A percentile compares a stretch with the other conserved stretches of the same genome.
phyloP scores from a whole-genome alignment of 2,329 filamentous ascomycete species.

The Furcasterigmium furcatum region DNA sequence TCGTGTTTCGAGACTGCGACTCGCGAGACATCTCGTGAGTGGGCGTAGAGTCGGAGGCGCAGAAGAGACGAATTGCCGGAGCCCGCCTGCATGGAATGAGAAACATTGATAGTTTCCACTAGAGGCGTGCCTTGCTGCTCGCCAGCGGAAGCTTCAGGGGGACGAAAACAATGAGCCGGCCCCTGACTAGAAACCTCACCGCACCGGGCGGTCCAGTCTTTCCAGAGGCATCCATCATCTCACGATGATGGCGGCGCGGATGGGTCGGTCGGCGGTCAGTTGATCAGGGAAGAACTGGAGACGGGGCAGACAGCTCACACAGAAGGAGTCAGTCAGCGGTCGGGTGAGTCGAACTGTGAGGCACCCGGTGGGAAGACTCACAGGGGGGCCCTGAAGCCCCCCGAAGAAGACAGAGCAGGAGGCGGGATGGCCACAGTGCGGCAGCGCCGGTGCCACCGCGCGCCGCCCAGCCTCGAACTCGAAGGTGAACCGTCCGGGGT shows the following conservation, averaged over 20 bases:
- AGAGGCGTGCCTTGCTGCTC: not conserved
- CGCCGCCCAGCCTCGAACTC: not conserved
- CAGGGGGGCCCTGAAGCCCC: too few species aligned
- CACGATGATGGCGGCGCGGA: not conserved
- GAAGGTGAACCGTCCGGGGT: too few species aligned
- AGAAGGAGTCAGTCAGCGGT: not conserved
- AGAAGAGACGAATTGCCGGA: not conserved
- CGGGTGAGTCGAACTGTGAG: not conserved
- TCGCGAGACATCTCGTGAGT: conserved; percentile 1
- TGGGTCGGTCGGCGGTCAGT: not conserved
- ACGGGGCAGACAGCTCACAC: not conserved
- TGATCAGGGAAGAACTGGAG: not conserved
- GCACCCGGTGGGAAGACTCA: not conserved
- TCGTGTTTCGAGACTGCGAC: not conserved
- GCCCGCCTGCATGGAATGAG: conserved; percentile 3
- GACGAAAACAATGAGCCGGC: not conserved
- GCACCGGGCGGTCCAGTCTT: not conserved
- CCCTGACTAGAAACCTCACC: not conserved
- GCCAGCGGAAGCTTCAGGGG: not conserved
- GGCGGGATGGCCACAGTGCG: not conserved
- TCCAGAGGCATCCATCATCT: not conserved
- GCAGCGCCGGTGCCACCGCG: not conserved
- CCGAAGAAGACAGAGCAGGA: too few species aligned
- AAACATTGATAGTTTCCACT: conserved; percentile 4
- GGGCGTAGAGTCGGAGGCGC: not conserved